Evolutionary conservation across 2,329 filamentous ascomycete species (phyloP).

Genomic region (Neoascochyta sp.): DNA sequence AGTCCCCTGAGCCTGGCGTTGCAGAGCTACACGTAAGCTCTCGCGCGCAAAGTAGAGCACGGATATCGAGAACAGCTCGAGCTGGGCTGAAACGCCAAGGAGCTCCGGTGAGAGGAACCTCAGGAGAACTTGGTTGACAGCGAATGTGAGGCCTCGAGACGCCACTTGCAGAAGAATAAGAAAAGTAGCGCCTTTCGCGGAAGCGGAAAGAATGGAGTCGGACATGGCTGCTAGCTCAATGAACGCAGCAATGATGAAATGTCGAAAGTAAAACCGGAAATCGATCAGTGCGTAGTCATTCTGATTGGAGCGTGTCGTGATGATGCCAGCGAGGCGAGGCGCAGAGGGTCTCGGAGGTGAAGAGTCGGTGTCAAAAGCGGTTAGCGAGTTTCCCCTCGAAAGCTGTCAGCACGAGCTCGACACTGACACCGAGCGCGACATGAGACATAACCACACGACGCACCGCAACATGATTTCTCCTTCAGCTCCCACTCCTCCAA

Average conservation of each 20-base stretch:
- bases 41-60: constrained; percentile 94
- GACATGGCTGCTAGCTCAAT: constrained; percentile 21
- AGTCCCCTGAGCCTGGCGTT: constrained; percentile 61
- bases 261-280: constrained; percentile 7
- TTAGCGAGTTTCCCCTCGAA: constrained; percentile 16
- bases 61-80: constrained; percentile 89
- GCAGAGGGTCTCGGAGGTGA: constrained; percentile 15
- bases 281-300: constrained; percentile 14
- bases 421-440: too few species aligned
- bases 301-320: constrained; percentile 16
- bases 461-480: constrained; percentile 25
- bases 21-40: constrained; percentile 83
- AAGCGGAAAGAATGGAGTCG: constrained; percentile 40
- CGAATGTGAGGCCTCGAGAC: constrained; percentile 85
- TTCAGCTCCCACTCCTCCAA: constrained; percentile 2
- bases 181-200: constrained; percentile 71
- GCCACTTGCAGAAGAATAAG: constrained; percentile 83
- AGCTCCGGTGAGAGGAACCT: constrained; percentile 82
- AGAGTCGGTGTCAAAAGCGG: constrained; percentile 18
- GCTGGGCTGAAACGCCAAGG: constrained; percentile 79
- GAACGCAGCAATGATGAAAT: constrained; percentile 4
- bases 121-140: constrained; percentile 85
- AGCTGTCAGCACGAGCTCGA: too few species aligned
- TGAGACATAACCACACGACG: constrained; percentile 10
- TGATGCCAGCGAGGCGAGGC: constrained; percentile 11